phyloP scores from a whole-genome alignment of 2,329 filamentous ascomycete species.

The Aspergillus neoniger region DNA sequence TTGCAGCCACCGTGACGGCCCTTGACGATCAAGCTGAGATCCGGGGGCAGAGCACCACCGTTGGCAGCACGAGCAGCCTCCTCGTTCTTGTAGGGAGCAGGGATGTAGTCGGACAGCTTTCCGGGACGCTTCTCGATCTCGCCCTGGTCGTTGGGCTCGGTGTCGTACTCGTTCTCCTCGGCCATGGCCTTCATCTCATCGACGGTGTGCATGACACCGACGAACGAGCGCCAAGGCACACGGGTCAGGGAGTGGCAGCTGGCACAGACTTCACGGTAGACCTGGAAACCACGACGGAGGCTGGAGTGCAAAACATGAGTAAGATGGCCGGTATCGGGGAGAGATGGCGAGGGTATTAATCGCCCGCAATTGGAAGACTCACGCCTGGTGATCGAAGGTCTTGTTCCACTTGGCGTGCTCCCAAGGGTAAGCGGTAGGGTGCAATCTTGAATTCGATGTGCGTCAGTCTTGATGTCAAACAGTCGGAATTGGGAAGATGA shows the following conservation, averaged over 20 bases:
- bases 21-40: constrained; percentile 98
- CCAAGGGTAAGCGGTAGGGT: constrained; percentile 92
- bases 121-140: constrained; percentile 98
- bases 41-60: constrained; percentile 94
- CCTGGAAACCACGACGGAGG: constrained; percentile 98
- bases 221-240: constrained; percentile 88
- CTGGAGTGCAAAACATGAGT: constrained; percentile 50
- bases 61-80: constrained; percentile 97
- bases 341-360: constrained; percentile 12
- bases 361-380: constrained; percentile 50
- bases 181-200: constrained; percentile 97
- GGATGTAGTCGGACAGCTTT: constrained; percentile 98
- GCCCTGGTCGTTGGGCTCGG: constrained; percentile 95
- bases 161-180: constrained; percentile 98
- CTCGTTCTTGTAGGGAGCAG: constrained; percentile 95
- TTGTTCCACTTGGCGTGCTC: constrained; percentile 88
- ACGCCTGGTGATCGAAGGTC: constrained; percentile 97
- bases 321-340: constrained; percentile 18
- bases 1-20: constrained; percentile 95
- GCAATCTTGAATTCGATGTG: constrained; percentile 65
- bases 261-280: constrained; percentile 97
- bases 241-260: constrained; percentile 95
- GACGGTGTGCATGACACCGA: constrained; percentile 89
- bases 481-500: constrained; percentile 23
- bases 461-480: constrained; percentile 27